Conservation (phyloP, 805 yeast genomes). For the Teunomyces cretensis region DNA sequence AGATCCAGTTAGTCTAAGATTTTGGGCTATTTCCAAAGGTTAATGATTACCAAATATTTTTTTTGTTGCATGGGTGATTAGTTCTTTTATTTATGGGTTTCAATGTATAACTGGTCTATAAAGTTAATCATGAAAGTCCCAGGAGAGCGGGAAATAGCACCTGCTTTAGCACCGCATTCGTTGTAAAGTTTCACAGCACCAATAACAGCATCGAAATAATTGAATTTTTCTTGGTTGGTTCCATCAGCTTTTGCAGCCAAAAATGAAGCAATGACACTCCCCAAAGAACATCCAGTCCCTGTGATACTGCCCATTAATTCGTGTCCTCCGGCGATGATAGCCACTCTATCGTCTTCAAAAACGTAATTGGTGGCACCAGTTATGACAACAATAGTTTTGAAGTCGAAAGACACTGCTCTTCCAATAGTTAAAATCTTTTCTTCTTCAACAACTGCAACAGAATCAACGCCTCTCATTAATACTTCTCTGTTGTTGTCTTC, state of each 20-base stretch:
- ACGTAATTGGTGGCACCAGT: constrained; percentile 53
- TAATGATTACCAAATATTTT: no score
- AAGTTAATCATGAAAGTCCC: constrained; percentile 53
- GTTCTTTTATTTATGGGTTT: constrained; percentile 1
- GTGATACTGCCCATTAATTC: constrained; percentile 65
- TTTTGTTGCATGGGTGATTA: no score
- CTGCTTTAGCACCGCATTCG: constrained; percentile 59
- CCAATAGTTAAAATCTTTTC: constrained; percentile 42
- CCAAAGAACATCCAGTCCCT: constrained; percentile 83
- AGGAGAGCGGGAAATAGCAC: constrained; percentile 42
- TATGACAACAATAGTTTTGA: constrained; percentile 62
- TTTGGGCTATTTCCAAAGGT: no score
- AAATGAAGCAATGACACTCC: constrained; percentile 64
- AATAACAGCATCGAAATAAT: constrained; percentile 46
- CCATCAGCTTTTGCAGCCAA: constrained; percentile 45
- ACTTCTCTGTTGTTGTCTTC: neutral
- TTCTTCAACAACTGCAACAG: constrained; percentile 24
- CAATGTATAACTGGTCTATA: constrained; percentile 38
- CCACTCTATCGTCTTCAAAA: constrained; percentile 18
- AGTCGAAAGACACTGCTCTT: constrained; percentile 46
- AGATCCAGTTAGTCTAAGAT: no score
- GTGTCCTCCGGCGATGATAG: constrained; percentile 55
- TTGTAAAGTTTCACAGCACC: constrained; percentile 61
- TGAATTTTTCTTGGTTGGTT: constrained; percentile 6
- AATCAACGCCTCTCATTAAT: constrained; percentile 75